These are phyloP conservation scores for Spergularia marina DNA, from an alignment of 148 eudicot species.

Conservation along the genomic window DNA sequence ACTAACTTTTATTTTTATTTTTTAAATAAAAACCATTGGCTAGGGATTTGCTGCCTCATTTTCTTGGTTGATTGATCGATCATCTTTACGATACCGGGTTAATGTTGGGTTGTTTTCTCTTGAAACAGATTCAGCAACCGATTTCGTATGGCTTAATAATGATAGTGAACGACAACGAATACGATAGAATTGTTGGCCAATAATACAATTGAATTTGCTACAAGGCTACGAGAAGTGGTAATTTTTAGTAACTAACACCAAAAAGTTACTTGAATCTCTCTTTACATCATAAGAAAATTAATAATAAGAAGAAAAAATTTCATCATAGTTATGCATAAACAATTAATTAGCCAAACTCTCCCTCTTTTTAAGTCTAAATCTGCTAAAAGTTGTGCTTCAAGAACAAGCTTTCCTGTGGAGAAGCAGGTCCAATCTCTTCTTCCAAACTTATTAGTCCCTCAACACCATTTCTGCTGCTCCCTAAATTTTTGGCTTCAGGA, in stretches of 20 bases:
- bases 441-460: slow-evolving; percentile 80
- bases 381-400: slow-evolving; percentile 81
- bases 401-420: slow-evolving; percentile 81
- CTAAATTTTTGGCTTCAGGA: slow-evolving; percentile 31
- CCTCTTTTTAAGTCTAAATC: slow-evolving; percentile 3
- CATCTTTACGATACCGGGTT: too few relatives aligned
- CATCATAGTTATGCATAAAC: slow-evolving; percentile 24
- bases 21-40: too few relatives aligned
- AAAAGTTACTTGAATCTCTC: slow-evolving; percentile 13
- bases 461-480: slow-evolving; percentile 39
- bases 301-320: slow-evolving; percentile 24
- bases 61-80: too few relatives aligned
- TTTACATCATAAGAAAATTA: slow-evolving; percentile 15
- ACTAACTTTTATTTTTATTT: not conserved
- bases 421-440: slow-evolving; percentile 94
- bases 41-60: too few relatives aligned
- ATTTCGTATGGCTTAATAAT: too few relatives aligned
- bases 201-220: slow-evolving; percentile 16
- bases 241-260: not conserved
- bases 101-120: too few relatives aligned
- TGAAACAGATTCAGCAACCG: too few relatives aligned
- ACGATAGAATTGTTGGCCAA: not conserved
- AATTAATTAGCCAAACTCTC: slow-evolving; percentile 7
- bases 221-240: slow-evolving; percentile 11
- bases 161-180: not conserved